phyloP scores from a whole-genome alignment of 345 rosid species.

The Eucalyptus viminalis region DNA sequence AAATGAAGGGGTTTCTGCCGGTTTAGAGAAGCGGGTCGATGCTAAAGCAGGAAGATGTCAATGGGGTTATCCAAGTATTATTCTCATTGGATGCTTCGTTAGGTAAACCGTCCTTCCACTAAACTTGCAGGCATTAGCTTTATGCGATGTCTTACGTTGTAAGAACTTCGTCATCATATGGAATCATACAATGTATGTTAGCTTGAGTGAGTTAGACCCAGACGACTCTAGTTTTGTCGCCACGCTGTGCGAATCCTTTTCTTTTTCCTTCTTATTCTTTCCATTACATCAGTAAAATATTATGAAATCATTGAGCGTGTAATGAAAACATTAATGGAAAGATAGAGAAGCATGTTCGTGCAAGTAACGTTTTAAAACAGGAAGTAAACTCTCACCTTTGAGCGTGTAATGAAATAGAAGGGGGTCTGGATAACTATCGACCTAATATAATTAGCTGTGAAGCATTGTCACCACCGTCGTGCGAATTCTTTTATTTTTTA shows the following conservation, averaged over 20 bases:
- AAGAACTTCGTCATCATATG: neutral
- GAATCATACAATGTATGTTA: neutral
- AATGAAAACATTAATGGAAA: neutral
- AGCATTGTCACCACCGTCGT: neutral
- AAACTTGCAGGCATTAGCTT: neutral
- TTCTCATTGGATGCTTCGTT: neutral
- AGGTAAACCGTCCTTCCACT: neutral
- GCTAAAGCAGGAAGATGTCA: neutral
- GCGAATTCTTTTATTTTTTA: too few relatives aligned
- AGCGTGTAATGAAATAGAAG: neutral
- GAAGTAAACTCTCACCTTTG: neutral
- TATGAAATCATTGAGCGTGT: neutral
- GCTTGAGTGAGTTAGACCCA: neutral
- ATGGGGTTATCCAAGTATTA: neutral
- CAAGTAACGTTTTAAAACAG: neutral
- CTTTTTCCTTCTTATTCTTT: neutral
- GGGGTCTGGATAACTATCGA: neutral
- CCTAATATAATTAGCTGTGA: neutral
- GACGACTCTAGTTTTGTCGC: neutral
- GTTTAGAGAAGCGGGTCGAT: neutral
- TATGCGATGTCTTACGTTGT: neutral
- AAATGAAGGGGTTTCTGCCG: neutral
- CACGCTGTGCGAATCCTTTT: neutral
- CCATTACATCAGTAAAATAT: neutral
- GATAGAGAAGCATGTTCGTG: neutral